A percentile compares a stretch with the other conserved stretches of the same genome.
These are phyloP conservation scores for Torulaspora microellipsoides DNA, from an alignment of 805 yeast species.

Conservation along the genomic window DNA sequence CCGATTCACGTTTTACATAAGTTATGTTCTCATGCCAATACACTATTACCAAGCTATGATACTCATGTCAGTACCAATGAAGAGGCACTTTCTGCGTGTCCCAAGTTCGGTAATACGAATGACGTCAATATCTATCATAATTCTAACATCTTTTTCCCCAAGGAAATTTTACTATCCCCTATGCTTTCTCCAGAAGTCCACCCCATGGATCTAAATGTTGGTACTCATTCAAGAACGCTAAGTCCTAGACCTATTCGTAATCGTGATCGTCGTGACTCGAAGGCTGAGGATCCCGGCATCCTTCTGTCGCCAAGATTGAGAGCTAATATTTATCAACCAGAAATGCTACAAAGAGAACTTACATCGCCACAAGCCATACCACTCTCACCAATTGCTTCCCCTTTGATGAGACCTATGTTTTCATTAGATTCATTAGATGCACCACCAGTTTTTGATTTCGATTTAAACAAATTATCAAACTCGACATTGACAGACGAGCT, in stretches of 20 bases:
- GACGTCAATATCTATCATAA: conserved; percentile 28
- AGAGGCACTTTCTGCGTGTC: conserved; percentile 12
- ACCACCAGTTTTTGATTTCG: conserved; percentile 23
- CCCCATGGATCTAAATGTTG: conserved; percentile 38
- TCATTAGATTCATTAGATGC: conserved; percentile 10
- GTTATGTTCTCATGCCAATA: conserved; percentile 74
- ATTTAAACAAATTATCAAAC: conserved; percentile 3
- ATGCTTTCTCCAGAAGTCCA: conserved; percentile 53
- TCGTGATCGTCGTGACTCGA: conserved; percentile 10
- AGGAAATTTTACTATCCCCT: conserved; percentile 40
- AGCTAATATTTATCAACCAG: conserved; percentile 55
- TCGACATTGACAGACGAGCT: not conserved
- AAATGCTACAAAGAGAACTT: conserved; percentile 40
- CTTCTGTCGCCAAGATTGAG: conserved; percentile 34
- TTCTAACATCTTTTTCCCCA: conserved; percentile 40
- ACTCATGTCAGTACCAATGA: conserved; percentile 18
- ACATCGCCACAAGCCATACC: conserved; percentile 67
- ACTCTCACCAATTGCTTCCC: conserved; percentile 45
- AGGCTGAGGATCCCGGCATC: conserved; percentile 12
- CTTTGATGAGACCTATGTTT: conserved; percentile 47
- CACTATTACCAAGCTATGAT: conserved; percentile 70
- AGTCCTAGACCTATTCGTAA: conserved; percentile 12
- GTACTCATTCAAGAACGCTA: conserved; percentile 9
- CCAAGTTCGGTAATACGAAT: conserved; percentile 18
- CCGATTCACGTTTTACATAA: conserved; percentile 82